phyloP scores from a whole-genome alignment of 2,329 filamentous ascomycete genomes.

The Huntiella moniliformis region DNA sequence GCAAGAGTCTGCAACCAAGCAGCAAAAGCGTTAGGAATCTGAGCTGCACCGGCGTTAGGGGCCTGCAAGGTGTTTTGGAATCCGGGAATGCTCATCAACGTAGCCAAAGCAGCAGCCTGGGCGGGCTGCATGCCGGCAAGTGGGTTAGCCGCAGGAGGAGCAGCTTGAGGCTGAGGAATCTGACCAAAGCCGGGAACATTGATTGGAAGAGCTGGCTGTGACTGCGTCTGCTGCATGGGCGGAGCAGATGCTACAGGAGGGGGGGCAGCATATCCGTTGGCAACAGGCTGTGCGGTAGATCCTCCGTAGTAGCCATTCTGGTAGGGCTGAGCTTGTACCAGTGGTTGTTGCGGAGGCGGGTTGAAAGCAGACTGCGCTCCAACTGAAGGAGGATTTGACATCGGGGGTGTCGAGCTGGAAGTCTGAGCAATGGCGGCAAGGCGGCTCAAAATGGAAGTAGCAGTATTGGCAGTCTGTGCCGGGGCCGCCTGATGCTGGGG shows the following conservation, averaged over 20 bases:
- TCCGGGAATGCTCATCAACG: constrained; percentile 7
- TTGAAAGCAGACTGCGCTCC: constrained; percentile 17
- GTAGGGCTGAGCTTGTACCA: constrained; percentile 12
- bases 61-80: constrained; percentile 2
- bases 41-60: not conserved
- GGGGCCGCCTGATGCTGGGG: not conserved
- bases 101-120: constrained; percentile 9
- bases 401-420: constrained; percentile 31
- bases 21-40: constrained; percentile 5
- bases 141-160: not conserved
- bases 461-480: constrained; percentile 23
- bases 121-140: not conserved
- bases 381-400: constrained; percentile 20
- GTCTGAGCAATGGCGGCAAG: constrained; percentile 66
- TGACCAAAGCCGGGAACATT: constrained; percentile 5
- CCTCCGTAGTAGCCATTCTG: constrained; percentile 7
- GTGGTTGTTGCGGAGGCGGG: constrained; percentile 18
- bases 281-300: not conserved
- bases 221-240: constrained; percentile 4
- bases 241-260: constrained; percentile 14
- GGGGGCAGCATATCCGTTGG: constrained; percentile 10
- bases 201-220: constrained; percentile 11
- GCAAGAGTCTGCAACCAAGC: constrained; percentile 11
- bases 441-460: constrained; percentile 33
- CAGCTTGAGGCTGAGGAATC: constrained; percentile 15